Base-by-base conservation (phyloP, 768 basidiomycete species). In the Serendipita indica region DNA sequence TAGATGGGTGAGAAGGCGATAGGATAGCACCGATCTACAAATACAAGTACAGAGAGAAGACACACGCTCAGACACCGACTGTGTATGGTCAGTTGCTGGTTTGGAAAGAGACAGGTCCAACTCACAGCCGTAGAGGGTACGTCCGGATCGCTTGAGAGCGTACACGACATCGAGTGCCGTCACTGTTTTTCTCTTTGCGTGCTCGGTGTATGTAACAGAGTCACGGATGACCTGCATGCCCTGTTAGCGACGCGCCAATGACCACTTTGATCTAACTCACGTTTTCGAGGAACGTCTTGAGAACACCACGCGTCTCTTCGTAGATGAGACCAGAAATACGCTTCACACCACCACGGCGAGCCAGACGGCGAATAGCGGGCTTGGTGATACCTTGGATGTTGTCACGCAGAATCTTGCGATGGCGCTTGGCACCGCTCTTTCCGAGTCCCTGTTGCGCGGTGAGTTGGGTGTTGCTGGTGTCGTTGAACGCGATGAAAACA, bases 181-280 rank as follows among this genome's bases (percentile, higher is more conserved):
- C 62, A 79, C 77, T 46, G 75, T 76, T 69, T 74, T 74, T 10
- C 43, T 18, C 75, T 97, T 97, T 37, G 92, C 92, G 73, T 97
- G 92, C 72, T 97, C 92, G 57, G 92, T 96, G 82, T 97, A 96
- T 71, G 92, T 96, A 64, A 96, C 93, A 57, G 90, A 92, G 70
- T 94, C 92, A 65, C 91, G 88, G 68, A 94, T 93, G 65, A 93
- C 72, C 68, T 67, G 59, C 13, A 20, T 12, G 27, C 83, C 1
- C n/a, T 30, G 30, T 54, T 54, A 54, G 49, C 49, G 30, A n/a
- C 6, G 27, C 41, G 41, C 16, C 27, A 16, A n/a, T 37, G 22
- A 1, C 30, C 1, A 3, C 7, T 54, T 16, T 32, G 33, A 59
- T 16, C 46, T 14, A 59, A 28, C 54, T 16, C 32, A 66, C 69